Percentiles rank a stretch among this genome's conserved stretches.
Evolutionary conservation across 2,329 filamentous ascomycete genomes (phyloP).

Genomic region (Stachybotrys elegans): DNA sequence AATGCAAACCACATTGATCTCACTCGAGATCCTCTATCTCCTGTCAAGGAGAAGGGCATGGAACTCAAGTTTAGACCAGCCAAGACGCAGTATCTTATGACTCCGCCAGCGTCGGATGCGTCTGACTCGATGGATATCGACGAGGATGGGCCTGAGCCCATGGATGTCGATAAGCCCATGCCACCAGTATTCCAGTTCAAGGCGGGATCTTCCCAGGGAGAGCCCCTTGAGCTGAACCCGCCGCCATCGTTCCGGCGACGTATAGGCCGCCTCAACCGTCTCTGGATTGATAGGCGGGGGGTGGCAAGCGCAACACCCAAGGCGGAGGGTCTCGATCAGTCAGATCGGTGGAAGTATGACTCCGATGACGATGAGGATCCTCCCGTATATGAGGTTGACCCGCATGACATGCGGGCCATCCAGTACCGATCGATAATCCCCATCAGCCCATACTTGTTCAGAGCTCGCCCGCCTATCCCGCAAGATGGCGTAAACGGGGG

Average conservation of each 20-base stretch:
- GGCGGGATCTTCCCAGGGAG: conserved; percentile 30
- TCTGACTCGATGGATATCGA: conserved; percentile 55
- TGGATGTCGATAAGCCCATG: conserved; percentile 29
- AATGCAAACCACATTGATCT: conserved; percentile 86
- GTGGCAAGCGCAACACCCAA: conserved; percentile 44
- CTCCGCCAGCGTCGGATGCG: conserved; percentile 53
- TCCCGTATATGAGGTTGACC: conserved; percentile 70
- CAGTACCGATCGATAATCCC: conserved; percentile 58
- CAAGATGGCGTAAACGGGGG: conserved; percentile 19
- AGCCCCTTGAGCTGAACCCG: conserved; percentile 30
- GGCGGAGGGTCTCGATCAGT: conserved; percentile 38
- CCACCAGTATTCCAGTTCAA: conserved; percentile 41
- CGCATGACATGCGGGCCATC: conserved; percentile 54
- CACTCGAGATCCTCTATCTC: conserved; percentile 79
- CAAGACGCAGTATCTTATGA: conserved; percentile 66
- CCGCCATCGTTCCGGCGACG: conserved; percentile 74
- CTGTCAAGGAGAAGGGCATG: conserved; percentile 60
- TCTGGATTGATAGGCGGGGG: conserved; percentile 83
- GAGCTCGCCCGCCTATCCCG: conserved; percentile 28
- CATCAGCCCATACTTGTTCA: conserved; percentile 37
- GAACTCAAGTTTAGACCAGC: conserved; percentile 65
- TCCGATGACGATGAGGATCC: conserved; percentile 80
- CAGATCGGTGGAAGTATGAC: conserved; percentile 81
- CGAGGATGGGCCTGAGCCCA: conserved; percentile 39
- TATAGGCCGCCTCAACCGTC: conserved; percentile 74